Conservation (phyloP, 228 moss, liverwort and hornwort genomes). For the Sphagnum fallax region DNA sequence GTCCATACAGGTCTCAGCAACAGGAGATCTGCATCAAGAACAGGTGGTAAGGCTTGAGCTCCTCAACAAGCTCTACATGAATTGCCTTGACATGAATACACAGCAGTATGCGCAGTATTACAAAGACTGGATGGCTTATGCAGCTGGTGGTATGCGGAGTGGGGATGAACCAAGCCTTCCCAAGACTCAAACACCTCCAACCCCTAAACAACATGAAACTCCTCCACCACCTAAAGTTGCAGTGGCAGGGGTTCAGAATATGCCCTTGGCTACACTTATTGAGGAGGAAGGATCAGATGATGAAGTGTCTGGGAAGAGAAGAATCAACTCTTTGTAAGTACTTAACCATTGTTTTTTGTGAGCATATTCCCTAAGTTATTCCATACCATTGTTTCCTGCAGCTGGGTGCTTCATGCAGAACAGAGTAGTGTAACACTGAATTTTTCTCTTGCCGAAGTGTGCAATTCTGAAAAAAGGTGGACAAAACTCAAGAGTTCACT, state of each 20-base stretch:
- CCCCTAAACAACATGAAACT: not conserved
- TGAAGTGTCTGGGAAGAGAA: not conserved
- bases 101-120: conserved; percentile 39
- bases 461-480: not conserved
- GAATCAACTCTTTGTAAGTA: not conserved
- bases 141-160: conserved; percentile 5
- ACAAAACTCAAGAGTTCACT: not conserved
- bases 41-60: conserved; percentile 26
- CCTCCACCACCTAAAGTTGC: not conserved
- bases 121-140: conserved; percentile 27
- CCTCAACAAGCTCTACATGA: conserved; percentile 35
- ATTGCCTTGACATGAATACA: conserved; percentile 40
- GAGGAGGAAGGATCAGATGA: not conserved
- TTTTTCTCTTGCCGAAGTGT: too few species aligned
- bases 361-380: too few species aligned
- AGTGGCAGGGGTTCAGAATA: not conserved
- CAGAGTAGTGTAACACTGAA: too few species aligned
- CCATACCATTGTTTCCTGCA: too few species aligned
- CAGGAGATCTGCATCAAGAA: conserved; percentile 1
- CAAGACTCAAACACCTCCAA: conserved; percentile 8
- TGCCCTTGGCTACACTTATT: conserved; percentile 1
- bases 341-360: not conserved
- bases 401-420: too few species aligned
- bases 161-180: conserved; percentile 12
- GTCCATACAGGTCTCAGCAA: not conserved